Evolutionary conservation across 805 yeast genomes (phyloP), one percentile per base, ranked within the genome.

Genomic region (Blastobotrys muscicola): DNA sequence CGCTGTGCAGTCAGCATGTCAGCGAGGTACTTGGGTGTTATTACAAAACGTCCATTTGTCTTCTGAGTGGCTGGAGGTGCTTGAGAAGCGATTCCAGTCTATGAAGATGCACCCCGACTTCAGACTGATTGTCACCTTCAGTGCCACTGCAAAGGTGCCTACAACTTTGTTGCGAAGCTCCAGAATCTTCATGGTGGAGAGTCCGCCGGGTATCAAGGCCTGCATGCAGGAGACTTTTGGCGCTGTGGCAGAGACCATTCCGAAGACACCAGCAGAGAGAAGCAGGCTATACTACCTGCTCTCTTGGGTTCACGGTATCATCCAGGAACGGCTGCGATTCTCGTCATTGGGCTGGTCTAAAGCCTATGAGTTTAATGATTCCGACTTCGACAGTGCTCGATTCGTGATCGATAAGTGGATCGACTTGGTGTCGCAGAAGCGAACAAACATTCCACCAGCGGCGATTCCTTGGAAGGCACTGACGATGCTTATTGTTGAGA

Each of bases 41-140:
- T 60, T 90, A 29, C 95, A 90, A 56, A 89, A 89, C 55, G 66
- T 85, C 9, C 95, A 90, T 46, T 72, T 82, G 70, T 76, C 92
- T 0, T 64, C 72, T 1, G 59, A 56, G 2, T 82, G 94, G 86
- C 62, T 84, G 23, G 74, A 70, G 10, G 55, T 65, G 8, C 59
- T 84, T 13, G 79, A 70, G 40, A 75, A 71, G 50, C 55, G 58
- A n/a, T 57, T 78, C 37, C 68, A 64, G 29, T 50, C 57, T 2
- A 38, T 65, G 1, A 45, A 48, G 1, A 50, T 59, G 0, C 57
- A 64, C 3, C 40, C 55, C 0, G 57, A 57, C 1, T 79, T 81
- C 60, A 72, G 74, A 41, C 45, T 89, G 29, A 76, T 86, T 48
- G 63, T 85, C 57, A 83, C 95, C 0, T 75, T 85, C 54, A 71